Evolutionary conservation across 2,329 filamentous ascomycete species (phyloP).

Genomic region (Verticillium zaregamsianum): DNA sequence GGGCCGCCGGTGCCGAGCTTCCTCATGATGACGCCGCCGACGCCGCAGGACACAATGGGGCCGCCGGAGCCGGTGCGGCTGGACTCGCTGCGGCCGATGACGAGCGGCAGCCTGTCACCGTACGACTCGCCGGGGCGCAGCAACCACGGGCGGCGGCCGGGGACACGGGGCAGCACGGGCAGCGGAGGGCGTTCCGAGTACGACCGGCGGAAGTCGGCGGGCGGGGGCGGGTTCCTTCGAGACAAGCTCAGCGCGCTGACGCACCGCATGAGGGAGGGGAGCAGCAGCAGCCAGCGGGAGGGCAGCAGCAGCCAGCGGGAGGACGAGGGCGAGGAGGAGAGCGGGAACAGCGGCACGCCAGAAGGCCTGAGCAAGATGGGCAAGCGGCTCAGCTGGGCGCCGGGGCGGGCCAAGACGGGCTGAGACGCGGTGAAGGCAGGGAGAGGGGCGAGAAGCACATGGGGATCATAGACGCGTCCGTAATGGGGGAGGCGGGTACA

Average conservation of each 20-base stretch:
- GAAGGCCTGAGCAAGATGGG: background rate
- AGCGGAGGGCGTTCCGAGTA: slow-evolving; percentile 10
- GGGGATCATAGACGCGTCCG: background rate
- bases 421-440: background rate
- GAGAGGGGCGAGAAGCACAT: background rate
- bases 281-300: slow-evolving; percentile 6
- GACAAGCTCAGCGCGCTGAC: slow-evolving; percentile 29
- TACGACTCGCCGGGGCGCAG: slow-evolving; percentile 11
- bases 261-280: slow-evolving; percentile 16
- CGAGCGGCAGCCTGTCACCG: slow-evolving; percentile 16
- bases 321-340: slow-evolving; percentile 12
- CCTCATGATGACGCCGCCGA: slow-evolving; percentile 44
- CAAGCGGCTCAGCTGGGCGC: slow-evolving; percentile 8
- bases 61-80: slow-evolving; percentile 13
- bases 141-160: slow-evolving; percentile 11
- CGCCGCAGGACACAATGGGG: slow-evolving; percentile 23
- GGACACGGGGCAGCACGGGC: slow-evolving; percentile 4
- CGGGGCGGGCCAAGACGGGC: slow-evolving; percentile 3
- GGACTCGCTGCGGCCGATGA: slow-evolving; percentile 16
- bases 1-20: slow-evolving; percentile 31
- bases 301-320: slow-evolving; percentile 8
- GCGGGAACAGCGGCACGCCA: slow-evolving; percentile 1
- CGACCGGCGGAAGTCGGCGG: slow-evolving; percentile 20
- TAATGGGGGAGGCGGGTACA: background rate
- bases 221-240: slow-evolving; percentile 25